A percentile compares a stretch with the other conserved stretches of the same genome.
Conservation (phyloP, 2,329 filamentous ascomycete genomes). For the Stagonosporopsis rhizophila region DNA sequence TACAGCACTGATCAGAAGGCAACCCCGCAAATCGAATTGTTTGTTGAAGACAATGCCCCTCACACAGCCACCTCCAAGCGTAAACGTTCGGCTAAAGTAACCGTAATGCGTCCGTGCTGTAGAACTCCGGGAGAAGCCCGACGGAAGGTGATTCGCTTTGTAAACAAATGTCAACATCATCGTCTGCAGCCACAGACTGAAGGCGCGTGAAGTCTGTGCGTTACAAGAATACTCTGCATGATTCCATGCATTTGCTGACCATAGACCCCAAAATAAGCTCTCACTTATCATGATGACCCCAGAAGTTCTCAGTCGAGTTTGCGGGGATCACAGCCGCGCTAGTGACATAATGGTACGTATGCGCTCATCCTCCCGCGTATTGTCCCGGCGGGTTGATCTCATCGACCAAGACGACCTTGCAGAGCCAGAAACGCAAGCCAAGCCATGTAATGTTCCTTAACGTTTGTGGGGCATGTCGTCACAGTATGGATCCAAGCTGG, state of each 20-base stretch:
- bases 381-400: conserved; percentile 1
- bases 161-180: not conserved
- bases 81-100: not conserved
- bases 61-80: not conserved
- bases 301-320: not conserved
- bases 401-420: not conserved
- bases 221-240: not conserved
- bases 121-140: not conserved
- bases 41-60: not conserved
- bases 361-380: conserved; percentile 6
- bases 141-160: not conserved
- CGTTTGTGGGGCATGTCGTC: conserved; percentile 14
- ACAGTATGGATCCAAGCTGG: not conserved
- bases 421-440: conserved; percentile 1
- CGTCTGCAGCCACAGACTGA: not conserved
- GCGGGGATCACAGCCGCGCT: not conserved
- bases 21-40: not conserved
- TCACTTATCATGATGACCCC: not conserved
- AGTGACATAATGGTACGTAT: not conserved
- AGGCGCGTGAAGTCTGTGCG: not conserved
- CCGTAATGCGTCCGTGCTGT: not conserved
- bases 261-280: not conserved
- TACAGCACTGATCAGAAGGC: not conserved
- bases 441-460: not conserved
- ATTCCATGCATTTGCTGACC: not conserved